Percentiles rank a stretch among this genome's conserved stretches.
Evolutionary conservation across 208 protist species (phyloP).

Genomic region (Acanthamoeba royreba): DNA sequence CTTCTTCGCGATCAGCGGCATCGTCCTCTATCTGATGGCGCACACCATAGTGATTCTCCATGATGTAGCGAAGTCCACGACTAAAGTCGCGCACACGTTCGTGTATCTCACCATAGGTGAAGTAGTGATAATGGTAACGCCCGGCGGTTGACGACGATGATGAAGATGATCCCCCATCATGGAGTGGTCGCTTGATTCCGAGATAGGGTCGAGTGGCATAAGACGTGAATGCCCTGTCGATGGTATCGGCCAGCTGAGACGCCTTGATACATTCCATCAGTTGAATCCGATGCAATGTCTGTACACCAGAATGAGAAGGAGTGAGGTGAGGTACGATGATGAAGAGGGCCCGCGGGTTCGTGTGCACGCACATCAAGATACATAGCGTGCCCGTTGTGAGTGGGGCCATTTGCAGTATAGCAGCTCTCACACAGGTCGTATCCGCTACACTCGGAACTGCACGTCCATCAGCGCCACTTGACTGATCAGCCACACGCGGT

Average conservation of each 20-base stretch:
- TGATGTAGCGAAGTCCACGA: background rate
- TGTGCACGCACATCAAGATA: background rate
- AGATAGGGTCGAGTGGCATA: background rate
- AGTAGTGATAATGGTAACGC: background rate
- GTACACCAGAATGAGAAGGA: background rate
- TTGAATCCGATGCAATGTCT: background rate
- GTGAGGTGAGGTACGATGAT: background rate
- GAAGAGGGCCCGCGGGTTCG: too few species aligned
- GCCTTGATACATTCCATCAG: background rate
- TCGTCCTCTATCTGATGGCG: background rate
- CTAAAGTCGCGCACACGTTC: background rate
- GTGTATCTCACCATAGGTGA: background rate
- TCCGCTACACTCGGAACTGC: background rate
- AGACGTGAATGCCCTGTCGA: background rate
- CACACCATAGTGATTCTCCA: background rate
- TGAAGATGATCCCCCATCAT: background rate
- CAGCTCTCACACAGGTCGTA: constrained; percentile 13
- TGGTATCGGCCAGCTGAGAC: background rate
- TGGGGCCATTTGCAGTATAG: background rate
- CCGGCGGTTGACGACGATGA: background rate
- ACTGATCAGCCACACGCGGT: too few species aligned
- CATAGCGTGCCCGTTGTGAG: background rate
- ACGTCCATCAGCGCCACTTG: too few species aligned
- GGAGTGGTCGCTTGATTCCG: background rate
- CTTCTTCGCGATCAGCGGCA: background rate